Evolutionary conservation across 2,329 filamentous ascomycete species (phyloP).

Genomic region (Decorospora gaudefroyi): DNA sequence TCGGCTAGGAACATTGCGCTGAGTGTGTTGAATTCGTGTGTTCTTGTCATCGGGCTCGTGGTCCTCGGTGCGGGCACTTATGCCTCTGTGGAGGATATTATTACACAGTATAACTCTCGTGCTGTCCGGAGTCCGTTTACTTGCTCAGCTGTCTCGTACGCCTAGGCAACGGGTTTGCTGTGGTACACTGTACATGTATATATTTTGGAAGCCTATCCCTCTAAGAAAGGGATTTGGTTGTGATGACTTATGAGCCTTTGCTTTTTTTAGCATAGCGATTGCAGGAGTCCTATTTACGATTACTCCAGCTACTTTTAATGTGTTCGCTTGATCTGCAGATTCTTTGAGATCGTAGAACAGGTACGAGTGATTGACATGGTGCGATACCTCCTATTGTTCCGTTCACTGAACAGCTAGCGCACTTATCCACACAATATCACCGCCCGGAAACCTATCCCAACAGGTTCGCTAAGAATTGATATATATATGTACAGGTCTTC

Average conservation of each 20-base stretch:
- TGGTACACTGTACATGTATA: constrained; percentile 2
- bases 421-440: no score
- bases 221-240: background rate
- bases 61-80: constrained; percentile 51
- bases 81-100: constrained; percentile 52
- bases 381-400: no score
- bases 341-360: background rate
- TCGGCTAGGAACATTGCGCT: constrained; percentile 40
- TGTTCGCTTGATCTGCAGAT: background rate
- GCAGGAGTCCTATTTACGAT: background rate
- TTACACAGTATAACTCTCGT: constrained; percentile 47
- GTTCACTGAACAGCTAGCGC: no score
- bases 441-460: no score
- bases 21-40: constrained; percentile 33
- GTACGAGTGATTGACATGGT: no score
- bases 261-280: constrained; percentile 7
- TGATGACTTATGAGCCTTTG: constrained; percentile 10
- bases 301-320: background rate
- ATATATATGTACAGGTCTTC: no score
- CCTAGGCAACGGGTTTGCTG: constrained; percentile 26
- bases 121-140: constrained; percentile 50
- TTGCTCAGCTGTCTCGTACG: constrained; percentile 43
- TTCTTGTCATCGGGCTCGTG: constrained; percentile 40
- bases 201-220: constrained; percentile 6
- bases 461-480: no score